Base-by-base conservation (phyloP, 2,329 filamentous ascomycete species). In the Aspergillus brasiliensis region DNA sequence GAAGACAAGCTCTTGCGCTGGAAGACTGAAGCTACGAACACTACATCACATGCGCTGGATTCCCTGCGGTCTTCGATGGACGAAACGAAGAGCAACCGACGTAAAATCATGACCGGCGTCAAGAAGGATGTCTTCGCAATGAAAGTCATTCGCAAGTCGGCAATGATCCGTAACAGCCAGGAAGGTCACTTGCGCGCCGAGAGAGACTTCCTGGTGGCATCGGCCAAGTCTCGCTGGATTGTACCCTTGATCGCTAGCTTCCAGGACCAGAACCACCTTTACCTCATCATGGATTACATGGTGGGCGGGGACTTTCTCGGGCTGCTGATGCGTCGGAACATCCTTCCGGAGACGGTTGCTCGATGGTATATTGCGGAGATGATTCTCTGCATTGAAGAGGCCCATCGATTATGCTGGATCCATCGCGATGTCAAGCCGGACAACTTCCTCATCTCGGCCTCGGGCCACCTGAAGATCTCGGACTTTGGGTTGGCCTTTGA, bases 271-370 rank as follows among this genome's bases (percentile, higher is more conserved):
- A 84, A 85, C 44, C 91, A 91, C 67, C 82, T 99, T 5, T 98
- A 98, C 69, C 85, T 99, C 5, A 90, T 97, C 55, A 97, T 98
- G 92, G 93, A 98, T 61, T 99, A 96, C 72, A 97, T 97, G 92
- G 89, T 96, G 2, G 95, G 94, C 0, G 94, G 95, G 0, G 94
- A 99, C 73, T 98, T 99, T 66, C 82, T 99, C 0, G 91, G 91
- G 1, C 77, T 97, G 0, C 79, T 99, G 15, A 90, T 97, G 57
- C 87, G 93, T 15, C 91, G 96, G 71, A 92, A 95, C 62, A 86
- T 91, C 2, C 82, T 99, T 2, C 87, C 87, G 57, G 95, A 98
- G 74, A 80, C 84, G 0, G 86, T 91, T 46, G 88, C 93, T 4
- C 89, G 86, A 63, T 97, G 91, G 81, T 98, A 98, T 73, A 82